A percentile compares a stretch with the other conserved stretches of the same genome.
These are phyloP conservation scores for Calycina marina DNA, from an alignment of 2,329 filamentous ascomycete genomes.

Conservation along the genomic window DNA sequence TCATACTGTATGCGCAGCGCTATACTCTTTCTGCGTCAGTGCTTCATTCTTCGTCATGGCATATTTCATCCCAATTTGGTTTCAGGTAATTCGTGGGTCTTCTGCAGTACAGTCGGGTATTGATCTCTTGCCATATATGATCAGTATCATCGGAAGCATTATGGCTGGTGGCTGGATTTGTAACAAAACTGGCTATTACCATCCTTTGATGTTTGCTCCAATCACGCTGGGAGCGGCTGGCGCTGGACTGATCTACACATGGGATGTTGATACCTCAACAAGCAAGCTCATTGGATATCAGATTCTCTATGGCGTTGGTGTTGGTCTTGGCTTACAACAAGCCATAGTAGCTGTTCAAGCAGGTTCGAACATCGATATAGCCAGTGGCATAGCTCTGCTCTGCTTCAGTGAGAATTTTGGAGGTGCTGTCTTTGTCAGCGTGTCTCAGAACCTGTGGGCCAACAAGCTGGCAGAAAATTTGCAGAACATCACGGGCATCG, in stretches of 20 bases:
- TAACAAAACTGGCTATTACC: slow-evolving; percentile 1
- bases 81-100: slow-evolving; percentile 17
- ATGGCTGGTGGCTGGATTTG: slow-evolving; percentile 5
- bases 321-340: slow-evolving; percentile 13
- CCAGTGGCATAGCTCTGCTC: slow-evolving; percentile 16
- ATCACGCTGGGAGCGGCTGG: slow-evolving; percentile 17
- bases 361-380: slow-evolving; percentile 7
- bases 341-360: slow-evolving; percentile 10
- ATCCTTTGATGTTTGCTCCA: slow-evolving; percentile 16
- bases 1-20: slow-evolving; percentile 3
- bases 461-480: slow-evolving; percentile 20
- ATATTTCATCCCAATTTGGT: slow-evolving; percentile 16
- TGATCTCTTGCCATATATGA: slow-evolving; percentile 10
- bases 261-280: slow-evolving; percentile 7
- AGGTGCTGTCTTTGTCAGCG: slow-evolving; percentile 21
- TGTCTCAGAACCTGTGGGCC: slow-evolving; percentile 12
- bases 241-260: slow-evolving; percentile 20
- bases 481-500: slow-evolving; percentile 25
- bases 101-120: slow-evolving; percentile 10
- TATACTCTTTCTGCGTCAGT: slow-evolving; percentile 4
- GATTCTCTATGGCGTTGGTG: slow-evolving; percentile 10
- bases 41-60: slow-evolving; percentile 4
- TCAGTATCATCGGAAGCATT: slow-evolving; percentile 4
- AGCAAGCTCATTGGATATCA: slow-evolving; percentile 6
- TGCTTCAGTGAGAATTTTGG: slow-evolving; percentile 22